Evolutionary conservation across 1,284 basidiomycete genomes (phyloP), one percentile per base, ranked within the genome.

Genomic region (Amylostereum areolatum): DNA sequence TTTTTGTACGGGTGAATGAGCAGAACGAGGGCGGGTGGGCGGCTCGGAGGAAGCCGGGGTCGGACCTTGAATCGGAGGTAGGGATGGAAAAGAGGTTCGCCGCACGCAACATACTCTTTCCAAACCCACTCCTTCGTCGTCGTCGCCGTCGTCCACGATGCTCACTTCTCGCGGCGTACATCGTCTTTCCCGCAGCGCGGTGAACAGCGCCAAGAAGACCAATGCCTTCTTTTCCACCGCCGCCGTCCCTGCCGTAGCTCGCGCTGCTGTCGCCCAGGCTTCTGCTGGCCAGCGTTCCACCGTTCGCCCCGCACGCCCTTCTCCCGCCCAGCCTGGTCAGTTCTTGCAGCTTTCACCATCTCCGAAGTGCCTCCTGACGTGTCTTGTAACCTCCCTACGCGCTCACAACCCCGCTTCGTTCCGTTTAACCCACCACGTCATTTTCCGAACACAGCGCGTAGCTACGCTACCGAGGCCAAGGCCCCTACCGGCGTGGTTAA

Each of bases 401-500:
- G n/a, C n/a, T n/a, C n/a, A n/a, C n/a, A n/a, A n/a, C n/a, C n/a
- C n/a, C n/a, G n/a, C n/a, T n/a, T n/a, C n/a, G n/a, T n/a, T n/a
- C n/a, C n/a, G n/a, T n/a, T 29, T 34, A 52, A 29, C 30, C 33
- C 43, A 53, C 10, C 46, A 31, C 54, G 49, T 52, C 47, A 54
- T 60, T 59, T 58, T 53, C 59, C 59, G 58, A 55, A 55, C 59
- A 45, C 63, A 89, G 87, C 78, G 59, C 92, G 94, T 69, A 74
- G 83, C 45, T 97, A 96, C 80, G 94, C 94, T 56, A 94, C 94
- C 54, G 91, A 95, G 70, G 80, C 90, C 55, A 85, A 81, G 72
- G 70, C 61, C 58, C 64, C 78, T 53, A 71, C 78, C 63, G 93
- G 92, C 60, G 73, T 80, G 48, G 89, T 96, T 66, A 96, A 96